A percentile compares a stretch with the other conserved stretches of the same genome.
Evolutionary conservation across 2,329 filamentous ascomycete species (phyloP).

Genomic region (Beauveria sp.): DNA sequence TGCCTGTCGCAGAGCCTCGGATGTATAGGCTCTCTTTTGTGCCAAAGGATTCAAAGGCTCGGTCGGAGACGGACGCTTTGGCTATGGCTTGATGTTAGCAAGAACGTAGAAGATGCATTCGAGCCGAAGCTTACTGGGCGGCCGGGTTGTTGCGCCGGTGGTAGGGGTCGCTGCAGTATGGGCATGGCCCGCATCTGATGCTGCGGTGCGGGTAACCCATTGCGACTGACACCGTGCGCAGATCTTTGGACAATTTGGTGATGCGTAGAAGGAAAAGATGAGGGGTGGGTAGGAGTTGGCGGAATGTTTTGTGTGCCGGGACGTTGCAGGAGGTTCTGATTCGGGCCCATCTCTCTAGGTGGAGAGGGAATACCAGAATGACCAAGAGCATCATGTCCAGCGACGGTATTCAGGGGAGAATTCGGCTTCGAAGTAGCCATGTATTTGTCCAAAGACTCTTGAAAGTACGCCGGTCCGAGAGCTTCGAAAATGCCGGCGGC

Average conservation of each 20-base stretch:
- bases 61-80: neutral
- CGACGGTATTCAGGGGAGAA: neutral
- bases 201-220: too few species aligned
- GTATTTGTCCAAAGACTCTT: neutral
- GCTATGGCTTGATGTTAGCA: neutral
- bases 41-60: neutral
- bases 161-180: neutral
- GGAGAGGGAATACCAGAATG: neutral
- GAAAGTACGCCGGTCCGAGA: constrained; percentile 1
- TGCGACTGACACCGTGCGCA: neutral
- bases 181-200: neutral
- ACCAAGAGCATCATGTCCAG: neutral
- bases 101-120: rapidly evolving
- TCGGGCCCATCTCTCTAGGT: neutral
- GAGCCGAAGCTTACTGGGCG: neutral
- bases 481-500: neutral
- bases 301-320: neutral
- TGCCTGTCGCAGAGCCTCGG: neutral
- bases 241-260: neutral
- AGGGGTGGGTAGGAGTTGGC: neutral
- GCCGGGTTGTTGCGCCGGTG: neutral
- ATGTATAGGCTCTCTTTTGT: neutral
- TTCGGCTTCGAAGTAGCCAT: neutral
- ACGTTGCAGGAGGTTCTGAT: neutral
- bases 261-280: neutral